Conservation (phyloP, 371 early-diverging fungal species). For the Rhizomucor miehei region DNA sequence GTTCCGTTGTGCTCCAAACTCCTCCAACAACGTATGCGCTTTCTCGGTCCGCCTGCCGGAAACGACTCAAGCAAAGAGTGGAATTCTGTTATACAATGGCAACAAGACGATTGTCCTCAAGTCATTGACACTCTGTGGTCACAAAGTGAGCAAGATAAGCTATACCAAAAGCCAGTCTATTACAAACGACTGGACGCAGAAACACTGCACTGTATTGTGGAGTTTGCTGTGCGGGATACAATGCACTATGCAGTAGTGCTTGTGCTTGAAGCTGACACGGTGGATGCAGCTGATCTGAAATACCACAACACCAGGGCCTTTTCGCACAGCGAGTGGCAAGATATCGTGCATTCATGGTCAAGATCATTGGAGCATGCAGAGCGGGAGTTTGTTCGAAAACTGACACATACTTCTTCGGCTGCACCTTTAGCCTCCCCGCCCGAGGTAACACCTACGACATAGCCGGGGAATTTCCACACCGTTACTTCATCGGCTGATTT, state of each 20-base stretch:
- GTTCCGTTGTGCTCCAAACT: constrained; percentile 32
- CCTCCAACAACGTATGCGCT: constrained; percentile 35
- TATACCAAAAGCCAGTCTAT: constrained; percentile 36
- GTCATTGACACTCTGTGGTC: constrained; percentile 34
- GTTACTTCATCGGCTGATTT: background rate
- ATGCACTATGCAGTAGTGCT: constrained; percentile 36
- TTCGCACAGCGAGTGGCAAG: constrained; percentile 36
- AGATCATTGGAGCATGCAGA: constrained; percentile 37
- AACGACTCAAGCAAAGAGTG: constrained; percentile 19
- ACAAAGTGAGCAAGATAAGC: constrained; percentile 14
- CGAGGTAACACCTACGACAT: constrained; percentile 14
- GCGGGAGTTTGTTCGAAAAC: constrained; percentile 28
- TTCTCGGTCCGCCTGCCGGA: constrained; percentile 12
- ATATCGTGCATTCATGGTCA: constrained; percentile 28
- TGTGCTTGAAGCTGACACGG: constrained; percentile 23
- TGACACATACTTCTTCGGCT: constrained; percentile 18
- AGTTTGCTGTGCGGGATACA: constrained; percentile 25
- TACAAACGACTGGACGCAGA: constrained; percentile 45
- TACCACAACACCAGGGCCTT: constrained; percentile 45
- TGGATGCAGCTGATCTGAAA: constrained; percentile 36
- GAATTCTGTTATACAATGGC: constrained; percentile 40
- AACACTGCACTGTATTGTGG: constrained; percentile 35
- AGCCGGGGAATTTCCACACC: background rate
- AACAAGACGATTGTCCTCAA: constrained; percentile 30
- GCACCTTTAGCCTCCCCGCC: constrained; percentile 10